A percentile compares a stretch with the other conserved stretches of the same genome.
Conservation (phyloP, 352 stramenopile genomes). For the Globisporangium abappressorium region DNA sequence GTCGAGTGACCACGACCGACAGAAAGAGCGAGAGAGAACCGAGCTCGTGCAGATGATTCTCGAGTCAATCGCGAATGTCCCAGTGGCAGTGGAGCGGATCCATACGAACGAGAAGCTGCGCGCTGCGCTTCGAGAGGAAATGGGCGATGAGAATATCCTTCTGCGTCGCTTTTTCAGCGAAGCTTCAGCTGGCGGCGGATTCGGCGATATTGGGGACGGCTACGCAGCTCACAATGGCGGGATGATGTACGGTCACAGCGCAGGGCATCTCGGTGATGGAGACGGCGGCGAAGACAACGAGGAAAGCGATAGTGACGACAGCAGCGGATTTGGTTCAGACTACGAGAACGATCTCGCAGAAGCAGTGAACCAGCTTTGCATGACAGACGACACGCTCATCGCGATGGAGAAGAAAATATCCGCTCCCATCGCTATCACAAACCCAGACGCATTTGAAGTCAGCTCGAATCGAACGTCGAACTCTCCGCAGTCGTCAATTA, state of each 20-base stretch:
- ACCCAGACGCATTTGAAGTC: slow-evolving; percentile 16
- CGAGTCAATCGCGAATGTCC: slow-evolving; percentile 71
- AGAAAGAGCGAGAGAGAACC: slow-evolving; percentile 58
- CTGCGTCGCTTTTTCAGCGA: slow-evolving; percentile 42
- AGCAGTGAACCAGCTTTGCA: slow-evolving; percentile 65
- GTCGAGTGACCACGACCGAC: slow-evolving; percentile 33
- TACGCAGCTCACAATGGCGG: background rate
- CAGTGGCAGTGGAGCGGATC: slow-evolving; percentile 65
- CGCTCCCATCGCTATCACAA: slow-evolving; percentile 46
- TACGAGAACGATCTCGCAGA: slow-evolving; percentile 74
- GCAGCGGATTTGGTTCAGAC: slow-evolving; percentile 54
- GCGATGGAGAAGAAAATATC: slow-evolving; percentile 54
- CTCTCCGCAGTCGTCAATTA: slow-evolving; percentile 68
- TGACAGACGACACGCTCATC: slow-evolving; percentile 54
- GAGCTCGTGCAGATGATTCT: slow-evolving; percentile 75
- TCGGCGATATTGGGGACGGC: slow-evolving; percentile 8
- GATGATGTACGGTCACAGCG: slow-evolving; percentile 6
- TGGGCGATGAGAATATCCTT: slow-evolving; percentile 47
- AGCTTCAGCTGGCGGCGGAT: background rate
- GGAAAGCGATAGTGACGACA: slow-evolving; percentile 23
- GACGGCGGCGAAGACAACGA: slow-evolving; percentile 12
- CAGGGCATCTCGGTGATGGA: slow-evolving; percentile 12
- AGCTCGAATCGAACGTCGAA: slow-evolving; percentile 36
- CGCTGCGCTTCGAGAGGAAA: slow-evolving; percentile 52
- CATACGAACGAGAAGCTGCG: slow-evolving; percentile 66